Evolutionary conservation across 306 rosid genomes (phyloP).

Genomic region (Acacia acuminata): DNA sequence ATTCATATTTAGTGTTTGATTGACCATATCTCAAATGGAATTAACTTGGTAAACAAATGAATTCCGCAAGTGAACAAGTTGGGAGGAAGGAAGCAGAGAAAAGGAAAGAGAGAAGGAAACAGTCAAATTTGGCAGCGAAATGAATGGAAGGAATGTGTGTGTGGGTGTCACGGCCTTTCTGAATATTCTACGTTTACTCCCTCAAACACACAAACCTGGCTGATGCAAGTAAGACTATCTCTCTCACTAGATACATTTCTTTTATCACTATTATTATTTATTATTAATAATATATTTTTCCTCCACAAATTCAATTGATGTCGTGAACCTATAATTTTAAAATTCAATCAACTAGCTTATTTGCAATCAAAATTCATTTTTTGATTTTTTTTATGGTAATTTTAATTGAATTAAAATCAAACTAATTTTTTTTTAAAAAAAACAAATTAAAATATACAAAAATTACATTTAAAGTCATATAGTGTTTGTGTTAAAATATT

Average conservation of each 20-base stretch:
- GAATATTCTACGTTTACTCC: not conserved
- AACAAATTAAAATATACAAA: too few species aligned
- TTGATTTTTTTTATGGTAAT: not conserved
- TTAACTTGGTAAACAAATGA: too few species aligned
- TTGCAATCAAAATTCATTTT: not conserved
- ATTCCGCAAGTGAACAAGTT: not conserved
- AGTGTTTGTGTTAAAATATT: too few species aligned
- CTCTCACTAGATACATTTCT: not conserved
- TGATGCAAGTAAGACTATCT: too few species aligned
- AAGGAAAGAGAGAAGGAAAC: too few species aligned
- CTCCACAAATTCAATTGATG: not conserved
- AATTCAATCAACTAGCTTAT: not conserved
- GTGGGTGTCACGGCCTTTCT: not conserved
- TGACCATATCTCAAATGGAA: too few species aligned
- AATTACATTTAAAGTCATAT: too few species aligned
- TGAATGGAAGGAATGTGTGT: not conserved
- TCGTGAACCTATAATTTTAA: not conserved
- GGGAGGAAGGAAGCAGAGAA: not conserved
- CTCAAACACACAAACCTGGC: not conserved
- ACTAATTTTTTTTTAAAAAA: too few species aligned
- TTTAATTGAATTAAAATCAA: too few species aligned
- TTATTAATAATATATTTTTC: too few species aligned
- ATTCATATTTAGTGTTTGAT: too few species aligned
- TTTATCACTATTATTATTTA: not conserved
- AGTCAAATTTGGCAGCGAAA: not conserved